Evolutionary conservation across 192 early-diverging fungal species (phyloP), one percentile per base, ranked within the genome.

Genomic region (Coemansia sp.): DNA sequence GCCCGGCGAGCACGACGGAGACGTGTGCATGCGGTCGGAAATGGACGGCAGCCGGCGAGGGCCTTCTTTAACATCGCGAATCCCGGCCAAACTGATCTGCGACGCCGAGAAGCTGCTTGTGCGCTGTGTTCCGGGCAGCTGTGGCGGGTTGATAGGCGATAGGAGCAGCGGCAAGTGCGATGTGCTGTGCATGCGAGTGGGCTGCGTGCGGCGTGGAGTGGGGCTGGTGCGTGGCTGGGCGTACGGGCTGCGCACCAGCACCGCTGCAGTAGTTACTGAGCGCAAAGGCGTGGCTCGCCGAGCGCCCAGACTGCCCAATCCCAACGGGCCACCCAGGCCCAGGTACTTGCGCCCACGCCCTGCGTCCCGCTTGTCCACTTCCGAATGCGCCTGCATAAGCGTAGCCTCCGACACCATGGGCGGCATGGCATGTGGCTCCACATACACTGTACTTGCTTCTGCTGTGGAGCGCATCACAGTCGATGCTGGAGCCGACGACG

Each of bases 21-120:
- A 32, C 5, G 49, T 23, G 23, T 59, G 73, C 19, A 81, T 38
- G 19, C 57, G 66, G 41, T 63, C 79, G 0, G 79, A 75, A 11
- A 82, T 82, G 10, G 79, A 82, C 15, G 79, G 79, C 66, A 82
- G 49, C 0, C 79, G 73, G 2, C 79, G 79, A 51, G 79, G 79
- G 8, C 79, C 79, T 29, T 82, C 79, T 10, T 57, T 60, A n/a
- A 65, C 70, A 45, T 82, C 73, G 19, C 66, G 58, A 54, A 82
- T 75, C 4, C 53, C 73, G 1, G 79, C 79, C 50, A 82, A 58
- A 51, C 45, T 75, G 56, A 81, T 75, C 3, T 59, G 38, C 38
- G 57, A 22, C 23, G 51, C 41, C 12, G 61, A 38, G 21, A 56
- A 51, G 57, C 62, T 59, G 51, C 69, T 47, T 12, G 64, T 37